Percentiles rank a stretch among this genome's conserved stretches.
phyloP scores from a whole-genome alignment of 2,329 filamentous ascomycete species.

The Neoascochyta sp. region DNA sequence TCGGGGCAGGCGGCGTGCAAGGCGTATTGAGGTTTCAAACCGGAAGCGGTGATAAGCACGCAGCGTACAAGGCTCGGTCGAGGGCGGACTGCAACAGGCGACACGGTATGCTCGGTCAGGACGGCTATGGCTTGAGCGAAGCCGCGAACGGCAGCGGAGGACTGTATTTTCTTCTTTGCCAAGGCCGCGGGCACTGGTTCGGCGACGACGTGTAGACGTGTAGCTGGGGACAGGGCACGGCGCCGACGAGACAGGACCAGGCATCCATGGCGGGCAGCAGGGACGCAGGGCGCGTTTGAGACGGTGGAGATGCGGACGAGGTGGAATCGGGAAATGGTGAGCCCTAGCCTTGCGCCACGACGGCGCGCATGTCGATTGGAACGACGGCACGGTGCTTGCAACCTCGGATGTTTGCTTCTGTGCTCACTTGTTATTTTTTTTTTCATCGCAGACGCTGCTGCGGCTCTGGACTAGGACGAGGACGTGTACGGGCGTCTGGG shows the following conservation, averaged over 20 bases:
- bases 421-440: slow-evolving; percentile 15
- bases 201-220: too few species aligned
- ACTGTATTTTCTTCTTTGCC: too few species aligned
- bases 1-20: slow-evolving; percentile 7
- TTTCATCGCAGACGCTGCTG: slow-evolving; percentile 6
- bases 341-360: slow-evolving; percentile 24
- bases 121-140: too few species aligned
- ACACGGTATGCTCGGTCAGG: slow-evolving; percentile 4
- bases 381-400: slow-evolving; percentile 17
- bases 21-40: slow-evolving; percentile 8
- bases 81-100: slow-evolving; percentile 1
- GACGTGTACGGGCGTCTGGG: too few species aligned
- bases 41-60: slow-evolving; percentile 1
- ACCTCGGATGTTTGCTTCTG: slow-evolving; percentile 23
- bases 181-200: too few species aligned
- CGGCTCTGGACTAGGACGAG: slow-evolving; percentile 3
- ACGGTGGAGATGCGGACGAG: slow-evolving; percentile 12
- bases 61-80: too few species aligned
- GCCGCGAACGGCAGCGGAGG: too few species aligned
- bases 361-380: slow-evolving; percentile 21
- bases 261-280: slow-evolving; percentile 4
- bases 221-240: slow-evolving; percentile 6
- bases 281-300: slow-evolving; percentile 8
- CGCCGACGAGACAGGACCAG: slow-evolving; percentile 6
- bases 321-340: slow-evolving; percentile 17